phyloP scores from a whole-genome alignment of 805 yeast genomes.

The Millerozyma acaciae region DNA sequence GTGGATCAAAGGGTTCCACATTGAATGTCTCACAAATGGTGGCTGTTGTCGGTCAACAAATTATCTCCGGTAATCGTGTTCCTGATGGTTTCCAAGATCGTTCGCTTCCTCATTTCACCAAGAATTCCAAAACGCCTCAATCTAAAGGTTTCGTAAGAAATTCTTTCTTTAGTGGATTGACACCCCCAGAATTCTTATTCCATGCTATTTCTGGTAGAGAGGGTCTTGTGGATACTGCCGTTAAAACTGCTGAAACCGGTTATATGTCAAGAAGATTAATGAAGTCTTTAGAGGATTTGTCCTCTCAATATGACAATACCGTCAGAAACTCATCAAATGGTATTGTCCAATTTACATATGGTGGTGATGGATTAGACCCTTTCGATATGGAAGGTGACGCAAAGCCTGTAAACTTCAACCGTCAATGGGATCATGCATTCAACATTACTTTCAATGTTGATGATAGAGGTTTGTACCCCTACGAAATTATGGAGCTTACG shows the following conservation, averaged over 20 bases:
- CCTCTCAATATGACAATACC: slow-evolving; percentile 88
- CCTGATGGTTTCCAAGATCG: slow-evolving; percentile 99
- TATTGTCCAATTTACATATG: slow-evolving; percentile 95
- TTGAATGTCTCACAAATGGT: slow-evolving; percentile 99
- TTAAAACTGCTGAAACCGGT: slow-evolving; percentile 98
- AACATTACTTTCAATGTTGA: slow-evolving; percentile 61
- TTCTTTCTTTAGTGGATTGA: slow-evolving; percentile 92
- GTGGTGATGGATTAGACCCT: slow-evolving; percentile 98
- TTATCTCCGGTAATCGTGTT: slow-evolving; percentile 97
- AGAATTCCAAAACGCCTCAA: slow-evolving; percentile 94
- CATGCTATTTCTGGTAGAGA: slow-evolving; percentile 99
- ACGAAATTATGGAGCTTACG: slow-evolving; percentile 54
- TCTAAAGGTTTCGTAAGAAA: slow-evolving; percentile 98
- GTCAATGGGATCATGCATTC: slow-evolving; percentile 92
- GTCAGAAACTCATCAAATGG: slow-evolving; percentile 95
- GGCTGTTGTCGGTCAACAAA: slow-evolving; percentile 99
- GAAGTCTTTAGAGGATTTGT: slow-evolving; percentile 96
- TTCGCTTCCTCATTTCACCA: slow-evolving; percentile 93
- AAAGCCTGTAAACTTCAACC: slow-evolving; percentile 83
- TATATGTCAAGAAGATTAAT: slow-evolving; percentile 96
- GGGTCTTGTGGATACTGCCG: slow-evolving; percentile 99
- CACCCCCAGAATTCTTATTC: slow-evolving; percentile 98
- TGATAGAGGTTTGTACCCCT: slow-evolving; percentile 64
- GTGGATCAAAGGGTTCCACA: slow-evolving; percentile 98
- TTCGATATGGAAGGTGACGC: slow-evolving; percentile 99